Evolutionary conservation across 495 filamentous ascomycete species (phyloP).

Genomic region (Daldinia bambusicola): DNA sequence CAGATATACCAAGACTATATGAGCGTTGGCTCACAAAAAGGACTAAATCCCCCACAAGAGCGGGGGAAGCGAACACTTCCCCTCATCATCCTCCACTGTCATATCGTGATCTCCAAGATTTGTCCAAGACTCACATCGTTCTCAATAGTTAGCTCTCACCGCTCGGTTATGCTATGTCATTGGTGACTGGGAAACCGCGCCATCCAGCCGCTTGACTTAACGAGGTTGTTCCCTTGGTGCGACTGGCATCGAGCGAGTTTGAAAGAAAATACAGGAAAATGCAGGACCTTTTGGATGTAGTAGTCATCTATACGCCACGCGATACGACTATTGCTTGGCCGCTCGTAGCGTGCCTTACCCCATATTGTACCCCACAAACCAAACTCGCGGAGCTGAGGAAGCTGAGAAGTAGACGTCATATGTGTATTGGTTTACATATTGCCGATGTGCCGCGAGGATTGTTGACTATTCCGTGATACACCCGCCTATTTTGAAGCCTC

Average conservation of each 20-base stretch:
- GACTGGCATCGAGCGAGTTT: conserved; percentile 8
- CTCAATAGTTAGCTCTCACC: conserved; percentile 27
- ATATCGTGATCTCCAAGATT: conserved; percentile 34
- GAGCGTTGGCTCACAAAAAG: conserved; percentile 1
- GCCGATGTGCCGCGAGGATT: neutral
- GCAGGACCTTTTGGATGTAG: conserved; percentile 24
- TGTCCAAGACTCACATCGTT: conserved; percentile 10
- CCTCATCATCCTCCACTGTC: conserved; percentile 28
- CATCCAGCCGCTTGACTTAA: conserved; percentile 24
- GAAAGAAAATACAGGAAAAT: conserved; percentile 8
- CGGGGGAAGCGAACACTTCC: conserved; percentile 28
- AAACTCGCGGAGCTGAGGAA: conserved; percentile 39
- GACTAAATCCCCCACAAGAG: conserved; percentile 32
- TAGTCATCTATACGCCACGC: conserved; percentile 10
- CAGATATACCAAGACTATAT: conserved; percentile 7
- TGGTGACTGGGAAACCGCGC: conserved; percentile 2
- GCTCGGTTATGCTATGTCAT: conserved; percentile 13
- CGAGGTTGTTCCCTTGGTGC: conserved; percentile 32
- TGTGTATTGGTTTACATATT: neutral
- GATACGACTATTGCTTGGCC: conserved; percentile 26
- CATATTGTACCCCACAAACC: conserved; percentile 40
- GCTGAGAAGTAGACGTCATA: conserved; percentile 8
- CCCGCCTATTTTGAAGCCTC: neutral
- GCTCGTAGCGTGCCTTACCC: conserved; percentile 29
- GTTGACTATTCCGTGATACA: neutral